Conservation (phyloP, 345 rosid species). For the Leavenworthia alabamica region DNA sequence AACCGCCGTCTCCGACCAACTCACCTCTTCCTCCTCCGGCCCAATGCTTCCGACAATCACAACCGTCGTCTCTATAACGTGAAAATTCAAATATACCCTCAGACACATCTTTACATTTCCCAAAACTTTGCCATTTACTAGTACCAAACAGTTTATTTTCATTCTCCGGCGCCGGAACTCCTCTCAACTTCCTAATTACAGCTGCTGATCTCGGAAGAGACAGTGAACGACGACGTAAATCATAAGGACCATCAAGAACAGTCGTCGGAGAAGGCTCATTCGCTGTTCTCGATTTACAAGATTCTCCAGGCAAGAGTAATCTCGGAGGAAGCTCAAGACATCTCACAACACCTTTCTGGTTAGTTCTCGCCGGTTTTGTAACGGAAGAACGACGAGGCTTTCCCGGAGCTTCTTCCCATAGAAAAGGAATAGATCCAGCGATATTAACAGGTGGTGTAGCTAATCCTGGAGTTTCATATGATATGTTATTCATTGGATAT, state of each 20-base stretch:
- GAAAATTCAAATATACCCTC: constrained; percentile 32
- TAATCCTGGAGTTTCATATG: constrained; percentile 36
- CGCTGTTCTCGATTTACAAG: constrained; percentile 5
- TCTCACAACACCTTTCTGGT: constrained; percentile 25
- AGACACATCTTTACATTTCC: constrained; percentile 28
- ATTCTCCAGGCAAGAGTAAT: constrained; percentile 32
- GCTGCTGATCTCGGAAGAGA: constrained; percentile 29
- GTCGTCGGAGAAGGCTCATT: constrained; percentile 46
- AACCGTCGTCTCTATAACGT: neutral
- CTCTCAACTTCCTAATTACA: constrained; percentile 26
- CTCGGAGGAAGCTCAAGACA: constrained; percentile 69
- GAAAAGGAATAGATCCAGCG: constrained; percentile 62
- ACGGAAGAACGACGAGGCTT: constrained; percentile 46
- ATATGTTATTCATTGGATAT: constrained; percentile 34
- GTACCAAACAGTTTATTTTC: constrained; percentile 38
- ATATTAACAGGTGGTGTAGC: constrained; percentile 57
- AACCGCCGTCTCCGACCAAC: constrained; percentile 17
- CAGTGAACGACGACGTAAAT: constrained; percentile 31
- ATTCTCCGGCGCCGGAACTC: constrained; percentile 27
- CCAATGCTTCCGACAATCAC: constrained; percentile 1
- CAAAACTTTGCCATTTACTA: constrained; percentile 45
- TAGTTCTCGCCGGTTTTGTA: constrained; percentile 4
- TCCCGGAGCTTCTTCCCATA: constrained; percentile 94
- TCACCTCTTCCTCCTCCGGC: neutral
- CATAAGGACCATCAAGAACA: constrained; percentile 51